Evolutionary conservation across 2,329 filamentous ascomycete species (phyloP).

Genomic region (Teratosphaeria viscida): DNA sequence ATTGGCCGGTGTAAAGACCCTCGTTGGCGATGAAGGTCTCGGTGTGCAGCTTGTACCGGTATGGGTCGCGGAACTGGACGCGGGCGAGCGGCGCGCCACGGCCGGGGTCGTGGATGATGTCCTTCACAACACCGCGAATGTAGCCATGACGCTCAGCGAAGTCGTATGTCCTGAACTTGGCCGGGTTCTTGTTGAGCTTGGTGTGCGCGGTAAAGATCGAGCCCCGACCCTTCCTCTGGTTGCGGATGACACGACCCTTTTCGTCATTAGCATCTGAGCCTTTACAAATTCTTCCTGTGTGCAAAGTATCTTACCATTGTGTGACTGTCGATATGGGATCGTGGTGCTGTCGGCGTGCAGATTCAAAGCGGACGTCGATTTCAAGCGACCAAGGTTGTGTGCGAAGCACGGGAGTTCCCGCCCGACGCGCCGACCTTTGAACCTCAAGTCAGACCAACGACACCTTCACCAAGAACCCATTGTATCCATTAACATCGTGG

Average conservation of each 20-base stretch:
- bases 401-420: background rate
- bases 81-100: slow-evolving; percentile 96
- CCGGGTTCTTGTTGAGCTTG: slow-evolving; percentile 77
- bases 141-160: slow-evolving; percentile 75
- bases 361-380: background rate
- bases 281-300: background rate
- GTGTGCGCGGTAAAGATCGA: slow-evolving; percentile 56
- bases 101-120: slow-evolving; percentile 98
- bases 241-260: slow-evolving; percentile 61
- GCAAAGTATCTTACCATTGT: slow-evolving; percentile 11
- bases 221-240: slow-evolving; percentile 66
- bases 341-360: background rate
- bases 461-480: background rate
- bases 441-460: background rate
- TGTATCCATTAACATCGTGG: background rate
- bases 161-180: slow-evolving; percentile 95
- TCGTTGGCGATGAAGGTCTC: slow-evolving; percentile 99
- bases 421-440: background rate
- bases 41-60: slow-evolving; percentile 93
- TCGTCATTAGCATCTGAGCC: slow-evolving; percentile 3
- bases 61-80: slow-evolving; percentile 94
- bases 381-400: background rate
- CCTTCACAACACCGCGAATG: slow-evolving; percentile 92
- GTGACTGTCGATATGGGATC: slow-evolving; percentile 6
- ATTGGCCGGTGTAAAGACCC: slow-evolving; percentile 99